Evolutionary conservation across 2,329 filamentous ascomycete species (phyloP).

Genomic region (Fusarium sp.): DNA sequence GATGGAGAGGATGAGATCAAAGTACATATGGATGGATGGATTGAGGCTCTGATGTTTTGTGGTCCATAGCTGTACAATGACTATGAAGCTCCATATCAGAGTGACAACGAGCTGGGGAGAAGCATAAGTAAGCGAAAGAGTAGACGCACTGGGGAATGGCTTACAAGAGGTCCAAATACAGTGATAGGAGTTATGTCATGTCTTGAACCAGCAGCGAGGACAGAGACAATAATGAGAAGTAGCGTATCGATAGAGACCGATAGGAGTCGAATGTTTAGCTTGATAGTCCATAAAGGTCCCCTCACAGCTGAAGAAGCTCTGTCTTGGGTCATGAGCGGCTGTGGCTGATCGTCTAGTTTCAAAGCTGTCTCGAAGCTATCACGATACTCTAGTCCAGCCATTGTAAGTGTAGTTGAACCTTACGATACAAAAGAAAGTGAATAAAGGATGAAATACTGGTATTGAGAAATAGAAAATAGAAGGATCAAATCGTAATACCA

Average conservation of each 20-base stretch:
- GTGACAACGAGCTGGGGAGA: conserved; percentile 1
- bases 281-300: conserved; percentile 9
- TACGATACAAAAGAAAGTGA: background rate
- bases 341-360: conserved; percentile 5
- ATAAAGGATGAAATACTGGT: background rate
- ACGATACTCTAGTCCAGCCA: conserved; percentile 1
- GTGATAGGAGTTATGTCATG: background rate
- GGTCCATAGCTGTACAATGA: conserved; percentile 14
- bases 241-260: conserved; percentile 25
- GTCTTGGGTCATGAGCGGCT: background rate
- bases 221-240: conserved; percentile 13
- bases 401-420: background rate
- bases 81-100: conserved; percentile 15
- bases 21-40: background rate
- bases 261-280: conserved; percentile 29
- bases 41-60: background rate
- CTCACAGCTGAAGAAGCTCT: background rate
- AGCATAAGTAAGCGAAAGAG: background rate
- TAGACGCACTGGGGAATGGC: background rate
- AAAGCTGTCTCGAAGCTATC: background rate
- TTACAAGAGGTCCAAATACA: conserved; percentile 21
- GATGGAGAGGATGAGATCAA: conserved; percentile 1
- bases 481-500: background rate
- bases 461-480: background rate
- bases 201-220: conserved; percentile 2